phyloP scores from a whole-genome alignment of 1,284 basidiomycete genomes.

The Sanghuangporus baumii region DNA sequence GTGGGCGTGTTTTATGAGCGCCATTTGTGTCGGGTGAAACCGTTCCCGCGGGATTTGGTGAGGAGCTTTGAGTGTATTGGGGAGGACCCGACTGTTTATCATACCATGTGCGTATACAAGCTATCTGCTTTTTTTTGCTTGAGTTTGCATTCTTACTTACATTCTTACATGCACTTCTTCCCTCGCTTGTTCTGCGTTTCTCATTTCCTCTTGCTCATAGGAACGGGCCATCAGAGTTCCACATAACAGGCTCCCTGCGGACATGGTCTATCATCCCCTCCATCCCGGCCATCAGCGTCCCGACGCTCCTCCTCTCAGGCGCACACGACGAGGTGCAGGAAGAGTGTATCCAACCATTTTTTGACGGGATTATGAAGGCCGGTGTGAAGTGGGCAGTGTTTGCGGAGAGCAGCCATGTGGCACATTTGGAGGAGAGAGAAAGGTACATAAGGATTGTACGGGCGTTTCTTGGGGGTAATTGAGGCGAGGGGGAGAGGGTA shows the following conservation, averaged over 20 bases:
- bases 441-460: slow-evolving; percentile 36
- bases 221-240: slow-evolving; percentile 48
- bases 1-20: slow-evolving; percentile 37
- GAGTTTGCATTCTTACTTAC: background rate
- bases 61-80: slow-evolving; percentile 27
- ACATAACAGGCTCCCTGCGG: slow-evolving; percentile 42
- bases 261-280: slow-evolving; percentile 42
- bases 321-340: slow-evolving; percentile 47
- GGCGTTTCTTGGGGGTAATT: slow-evolving; percentile 26
- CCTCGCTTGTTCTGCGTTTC: background rate
- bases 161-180: background rate
- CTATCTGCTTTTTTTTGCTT: background rate
- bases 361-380: slow-evolving; percentile 31
- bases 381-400: slow-evolving; percentile 46
- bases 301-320: slow-evolving; percentile 49
- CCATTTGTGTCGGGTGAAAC: slow-evolving; percentile 41
- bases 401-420: slow-evolving; percentile 38
- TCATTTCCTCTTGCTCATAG: slow-evolving; percentile 25
- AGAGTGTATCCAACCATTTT: slow-evolving; percentile 37
- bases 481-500: background rate
- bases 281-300: slow-evolving; percentile 38
- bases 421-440: slow-evolving; percentile 42
- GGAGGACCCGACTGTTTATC: slow-evolving; percentile 44
- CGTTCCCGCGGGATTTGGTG: slow-evolving; percentile 34
- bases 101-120: slow-evolving; percentile 34